Percentiles rank a stretch among this genome's conserved stretches.
Conservation (phyloP, 2,329 filamentous ascomycete genomes). For the Alternaria infectoria region DNA sequence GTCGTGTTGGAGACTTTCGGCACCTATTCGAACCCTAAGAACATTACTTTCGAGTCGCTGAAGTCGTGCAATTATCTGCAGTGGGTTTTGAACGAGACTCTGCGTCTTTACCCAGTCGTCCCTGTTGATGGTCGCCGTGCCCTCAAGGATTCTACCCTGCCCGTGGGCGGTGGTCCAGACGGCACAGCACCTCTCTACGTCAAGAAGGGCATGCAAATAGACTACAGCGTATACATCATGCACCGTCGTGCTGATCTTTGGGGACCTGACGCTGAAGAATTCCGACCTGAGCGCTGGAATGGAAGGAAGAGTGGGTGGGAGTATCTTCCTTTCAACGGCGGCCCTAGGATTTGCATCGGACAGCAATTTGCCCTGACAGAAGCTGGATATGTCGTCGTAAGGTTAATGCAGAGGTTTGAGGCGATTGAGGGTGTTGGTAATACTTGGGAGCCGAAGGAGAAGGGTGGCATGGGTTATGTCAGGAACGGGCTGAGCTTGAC, state of each 20-base stretch:
- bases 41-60: slow-evolving; percentile 50
- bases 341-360: slow-evolving; percentile 41
- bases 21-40: slow-evolving; percentile 43
- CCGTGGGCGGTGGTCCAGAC: slow-evolving; percentile 44
- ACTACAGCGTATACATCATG: slow-evolving; percentile 42
- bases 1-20: slow-evolving; percentile 51
- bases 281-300: slow-evolving; percentile 45
- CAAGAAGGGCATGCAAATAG: slow-evolving; percentile 32
- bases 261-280: slow-evolving; percentile 46
- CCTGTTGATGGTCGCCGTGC: slow-evolving; percentile 40
- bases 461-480: slow-evolving; percentile 31
- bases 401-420: slow-evolving; percentile 39
- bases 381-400: slow-evolving; percentile 35
- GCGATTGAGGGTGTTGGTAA: slow-evolving; percentile 32
- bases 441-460: slow-evolving; percentile 32
- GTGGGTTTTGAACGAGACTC: slow-evolving; percentile 41
- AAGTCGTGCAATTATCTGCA: slow-evolving; percentile 44
- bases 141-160: slow-evolving; percentile 42
- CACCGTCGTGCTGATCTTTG: slow-evolving; percentile 47
- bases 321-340: slow-evolving; percentile 45
- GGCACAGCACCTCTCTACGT: slow-evolving; percentile 44
- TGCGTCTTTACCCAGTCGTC: slow-evolving; percentile 45
- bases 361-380: slow-evolving; percentile 44
- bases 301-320: slow-evolving; percentile 41
- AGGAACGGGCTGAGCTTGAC: slow-evolving; percentile 34